These are phyloP conservation scores for Euphorbia tirucalli DNA, from an alignment of 345 rosid genomes.

Conservation along the genomic window DNA sequence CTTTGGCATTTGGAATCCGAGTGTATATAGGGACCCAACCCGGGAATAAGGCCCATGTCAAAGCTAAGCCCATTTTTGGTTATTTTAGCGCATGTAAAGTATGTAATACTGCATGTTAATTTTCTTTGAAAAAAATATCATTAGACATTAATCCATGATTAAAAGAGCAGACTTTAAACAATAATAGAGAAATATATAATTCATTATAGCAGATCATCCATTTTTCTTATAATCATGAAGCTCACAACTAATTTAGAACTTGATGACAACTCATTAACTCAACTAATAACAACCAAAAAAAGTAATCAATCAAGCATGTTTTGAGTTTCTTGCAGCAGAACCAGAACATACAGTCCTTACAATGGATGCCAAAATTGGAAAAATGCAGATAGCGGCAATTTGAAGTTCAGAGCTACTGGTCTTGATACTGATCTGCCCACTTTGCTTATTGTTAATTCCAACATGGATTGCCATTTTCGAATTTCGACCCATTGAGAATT, in stretches of 20 bases:
- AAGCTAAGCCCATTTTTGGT: no score
- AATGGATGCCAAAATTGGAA: conserved; percentile 37
- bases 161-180: no score
- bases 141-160: no score
- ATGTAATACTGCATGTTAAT: no score
- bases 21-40: no score
- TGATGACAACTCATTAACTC: background rate
- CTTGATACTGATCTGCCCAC: conserved; percentile 42
- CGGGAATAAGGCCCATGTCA: no score
- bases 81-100: no score
- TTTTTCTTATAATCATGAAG: background rate
- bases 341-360: conserved; percentile 22
- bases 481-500: conserved; percentile 32
- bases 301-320: conserved; percentile 2
- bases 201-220: no score
- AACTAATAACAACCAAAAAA: background rate
- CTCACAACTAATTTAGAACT: background rate
- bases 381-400: conserved; percentile 28
- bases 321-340: conserved; percentile 9
- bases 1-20: no score
- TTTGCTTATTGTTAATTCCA: conserved; percentile 45
- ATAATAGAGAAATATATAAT: no score
- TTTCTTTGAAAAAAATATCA: no score
- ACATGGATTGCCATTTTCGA: conserved; percentile 32
- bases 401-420: conserved; percentile 43